phyloP scores from a whole-genome alignment of 2,329 filamentous ascomycete genomes.

The Calycina marina region DNA sequence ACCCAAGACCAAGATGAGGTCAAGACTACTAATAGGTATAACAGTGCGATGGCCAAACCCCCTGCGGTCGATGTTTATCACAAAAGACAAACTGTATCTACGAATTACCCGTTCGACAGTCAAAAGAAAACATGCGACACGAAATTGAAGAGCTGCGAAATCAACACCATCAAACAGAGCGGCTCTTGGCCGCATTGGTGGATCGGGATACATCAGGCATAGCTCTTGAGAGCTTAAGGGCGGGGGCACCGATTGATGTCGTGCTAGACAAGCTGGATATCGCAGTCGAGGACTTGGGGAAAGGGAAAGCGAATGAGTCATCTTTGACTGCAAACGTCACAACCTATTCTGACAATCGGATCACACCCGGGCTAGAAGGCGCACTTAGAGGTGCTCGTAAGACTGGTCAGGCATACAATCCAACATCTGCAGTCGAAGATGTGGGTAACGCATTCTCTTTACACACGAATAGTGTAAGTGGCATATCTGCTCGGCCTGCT shows the following conservation, averaged over 20 bases:
- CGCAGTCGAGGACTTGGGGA: neutral
- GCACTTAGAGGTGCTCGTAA: slow-evolving; percentile 24
- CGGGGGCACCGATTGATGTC: slow-evolving; percentile 36
- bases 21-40: too few species aligned
- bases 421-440: too few species aligned
- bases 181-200: slow-evolving; percentile 37
- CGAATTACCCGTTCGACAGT: slow-evolving; percentile 47
- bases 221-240: slow-evolving; percentile 36
- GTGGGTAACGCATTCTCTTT: too few species aligned
- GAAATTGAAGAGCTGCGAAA: slow-evolving; percentile 43
- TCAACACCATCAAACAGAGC: slow-evolving; percentile 38
- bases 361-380: slow-evolving; percentile 12
- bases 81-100: slow-evolving; percentile 46
- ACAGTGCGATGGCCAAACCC: slow-evolving; percentile 44
- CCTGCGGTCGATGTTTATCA: slow-evolving; percentile 33
- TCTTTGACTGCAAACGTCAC: slow-evolving; percentile 17
- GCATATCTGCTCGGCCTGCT: too few species aligned
- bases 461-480: too few species aligned
- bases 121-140: slow-evolving; percentile 43
- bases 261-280: slow-evolving; percentile 40
- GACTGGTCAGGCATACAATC: too few species aligned
- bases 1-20: neutral
- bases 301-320: slow-evolving; percentile 10
- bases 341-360: slow-evolving; percentile 25
- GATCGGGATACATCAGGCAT: slow-evolving; percentile 26